Evolutionary conservation across 1,139 yeast genomes (phyloP), one percentile per base, ranked within the genome.

Genomic region (Yamadazyma sp.): DNA sequence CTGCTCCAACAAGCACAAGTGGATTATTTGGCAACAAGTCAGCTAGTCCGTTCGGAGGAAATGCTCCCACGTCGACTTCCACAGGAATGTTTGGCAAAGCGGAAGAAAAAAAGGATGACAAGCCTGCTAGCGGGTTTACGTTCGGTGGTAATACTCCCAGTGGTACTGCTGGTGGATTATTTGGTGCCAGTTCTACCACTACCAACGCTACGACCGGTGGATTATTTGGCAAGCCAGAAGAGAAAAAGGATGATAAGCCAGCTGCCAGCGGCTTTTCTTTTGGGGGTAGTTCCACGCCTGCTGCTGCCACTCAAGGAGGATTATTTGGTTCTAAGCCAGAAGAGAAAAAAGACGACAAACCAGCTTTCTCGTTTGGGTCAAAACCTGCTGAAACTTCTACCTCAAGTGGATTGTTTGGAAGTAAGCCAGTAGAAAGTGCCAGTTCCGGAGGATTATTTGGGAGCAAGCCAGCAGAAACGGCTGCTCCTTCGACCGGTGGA

Each of bases 251-350:
- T 13, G 27, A 44, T 26, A 56, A 47, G 27, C 45, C 54, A 11
- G 33, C 39, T 29, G 20, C 21, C 8, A 8, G 21, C 5, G 35
- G 38, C 15, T 41, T 31, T 21, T 26, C 37, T 15, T 45, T 42
- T 39, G 50, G 50, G 10, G 22, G 25, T n/a, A 20, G 11, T 20
- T 21, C 11, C 18, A 30, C 35, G 22, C n/a, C 36, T 14, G 48
- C 44, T 22, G 29, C 34, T 26, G 37, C 24, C 12, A 30, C 29
- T 26, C 21, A 37, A 38, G 25, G 30, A 8, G 29, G 29, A 15
- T 27, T 27, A 27, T 27, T 27, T 27, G 61, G 64, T 35, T 34
- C 59, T 13, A 60, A 56, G 34, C 56, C 64, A 3, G 53, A 47
- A 13, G 56, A 48, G 27, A 46, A 48, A 40, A 39, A 47, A 14